phyloP scores from a whole-genome alignment of 2,329 filamentous ascomycete species.

The Sporothrix sp. region DNA sequence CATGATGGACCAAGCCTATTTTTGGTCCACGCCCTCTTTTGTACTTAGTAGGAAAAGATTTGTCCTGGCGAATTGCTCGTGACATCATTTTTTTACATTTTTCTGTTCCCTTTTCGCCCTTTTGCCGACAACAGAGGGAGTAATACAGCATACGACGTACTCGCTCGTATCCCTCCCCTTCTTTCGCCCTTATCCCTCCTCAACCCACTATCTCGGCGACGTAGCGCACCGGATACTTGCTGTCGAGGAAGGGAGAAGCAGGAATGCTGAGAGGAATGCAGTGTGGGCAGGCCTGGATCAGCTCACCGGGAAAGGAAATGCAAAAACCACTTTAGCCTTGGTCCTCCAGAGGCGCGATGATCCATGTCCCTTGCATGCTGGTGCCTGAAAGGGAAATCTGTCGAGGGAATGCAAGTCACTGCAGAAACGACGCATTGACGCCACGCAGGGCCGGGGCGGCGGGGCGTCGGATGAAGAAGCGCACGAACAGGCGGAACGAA shows the following conservation, averaged over 20 bases:
- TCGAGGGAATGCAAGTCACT: neutral
- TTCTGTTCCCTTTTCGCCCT: neutral
- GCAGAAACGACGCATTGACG: slow-evolving; percentile 2
- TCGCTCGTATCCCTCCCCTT: too few species aligned
- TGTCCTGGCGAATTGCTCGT: too few species aligned
- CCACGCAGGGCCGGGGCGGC: neutral
- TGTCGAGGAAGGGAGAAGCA: neutral
- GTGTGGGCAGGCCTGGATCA: neutral
- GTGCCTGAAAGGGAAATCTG: slow-evolving; percentile 2
- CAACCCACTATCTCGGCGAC: too few species aligned
- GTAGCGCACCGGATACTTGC: neutral
- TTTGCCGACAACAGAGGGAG: too few species aligned
- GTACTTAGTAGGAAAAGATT: too few species aligned
- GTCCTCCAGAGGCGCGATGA: too few species aligned
- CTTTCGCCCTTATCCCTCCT: neutral
- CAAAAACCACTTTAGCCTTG: neutral
- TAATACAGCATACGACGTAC: too few species aligned
- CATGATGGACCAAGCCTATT: neutral
- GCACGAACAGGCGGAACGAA: neutral
- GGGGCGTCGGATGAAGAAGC: neutral
- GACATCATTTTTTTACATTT: neutral
- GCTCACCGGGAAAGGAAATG: neutral
- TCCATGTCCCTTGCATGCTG: slow-evolving; percentile 11
- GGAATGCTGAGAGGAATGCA: slow-evolving; percentile 3
- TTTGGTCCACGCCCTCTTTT: too few species aligned